A percentile compares a stretch with the other conserved stretches of the same genome.
phyloP scores from a whole-genome alignment of 805 yeast genomes.

The Torulaspora microellipsoides region DNA sequence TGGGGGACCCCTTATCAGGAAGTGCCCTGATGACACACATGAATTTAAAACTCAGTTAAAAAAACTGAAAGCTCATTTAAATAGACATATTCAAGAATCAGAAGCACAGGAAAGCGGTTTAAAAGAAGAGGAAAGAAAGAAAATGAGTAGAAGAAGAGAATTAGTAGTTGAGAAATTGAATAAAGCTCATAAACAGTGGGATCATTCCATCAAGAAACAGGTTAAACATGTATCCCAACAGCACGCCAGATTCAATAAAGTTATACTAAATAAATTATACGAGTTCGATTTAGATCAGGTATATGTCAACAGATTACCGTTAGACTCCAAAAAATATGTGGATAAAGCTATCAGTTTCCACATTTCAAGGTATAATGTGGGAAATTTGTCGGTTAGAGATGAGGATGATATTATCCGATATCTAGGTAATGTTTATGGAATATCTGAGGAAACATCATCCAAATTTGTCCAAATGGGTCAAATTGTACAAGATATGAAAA shows the following conservation, averaged over 20 bases:
- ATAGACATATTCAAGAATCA: conserved; percentile 29
- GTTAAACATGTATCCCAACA: conserved; percentile 26
- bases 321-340: conserved; percentile 26
- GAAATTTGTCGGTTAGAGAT: conserved; percentile 33
- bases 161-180: conserved; percentile 30
- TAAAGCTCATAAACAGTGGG: conserved; percentile 33
- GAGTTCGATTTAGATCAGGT: conserved; percentile 34
- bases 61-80: conserved; percentile 41
- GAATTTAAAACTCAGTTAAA: conserved; percentile 38
- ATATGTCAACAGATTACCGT: conserved; percentile 33
- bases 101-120: conserved; percentile 16
- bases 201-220: conserved; percentile 25
- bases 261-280: conserved; percentile 26
- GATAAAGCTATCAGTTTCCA: conserved; percentile 44
- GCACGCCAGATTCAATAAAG: conserved; percentile 29
- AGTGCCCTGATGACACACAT: conserved; percentile 29
- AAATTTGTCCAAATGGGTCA: conserved; percentile 42
- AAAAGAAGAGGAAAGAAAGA: conserved; percentile 15
- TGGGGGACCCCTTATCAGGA: conserved; percentile 20
- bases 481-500: conserved; percentile 37
- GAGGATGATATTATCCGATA: conserved; percentile 28
- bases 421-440: conserved; percentile 31
- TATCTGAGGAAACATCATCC: conserved; percentile 28
- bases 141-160: conserved; percentile 20
- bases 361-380: conserved; percentile 45